These are phyloP conservation scores for Hortiboletus campestris DNA, from an alignment of 768 basidiomycete genomes.

Conservation along the genomic window DNA sequence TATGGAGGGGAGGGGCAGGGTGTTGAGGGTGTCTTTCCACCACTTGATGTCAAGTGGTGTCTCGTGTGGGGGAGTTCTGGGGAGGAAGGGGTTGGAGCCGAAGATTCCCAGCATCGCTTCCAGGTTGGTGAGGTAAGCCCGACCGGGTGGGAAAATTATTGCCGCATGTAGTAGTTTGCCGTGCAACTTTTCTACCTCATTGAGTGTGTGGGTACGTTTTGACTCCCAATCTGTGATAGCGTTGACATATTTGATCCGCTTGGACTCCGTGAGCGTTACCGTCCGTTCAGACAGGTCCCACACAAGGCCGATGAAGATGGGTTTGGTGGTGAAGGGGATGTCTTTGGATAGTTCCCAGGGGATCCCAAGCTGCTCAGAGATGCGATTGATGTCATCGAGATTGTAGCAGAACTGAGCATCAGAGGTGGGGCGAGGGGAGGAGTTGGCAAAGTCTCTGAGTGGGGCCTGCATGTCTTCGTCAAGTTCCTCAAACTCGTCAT, in stretches of 20 bases:
- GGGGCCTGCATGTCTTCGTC: background rate
- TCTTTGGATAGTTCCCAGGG: slow-evolving; percentile 3
- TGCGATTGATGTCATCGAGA: background rate
- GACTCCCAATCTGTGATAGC: rapidly evolving
- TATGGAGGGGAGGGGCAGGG: background rate
- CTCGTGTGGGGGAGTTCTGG: slow-evolving; percentile 1
- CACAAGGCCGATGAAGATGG: background rate
- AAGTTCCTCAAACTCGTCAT: background rate
- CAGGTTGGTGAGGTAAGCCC: slow-evolving; percentile 8
- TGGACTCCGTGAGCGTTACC: background rate
- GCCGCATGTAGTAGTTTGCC: slow-evolving; percentile 24
- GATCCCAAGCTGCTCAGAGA: background rate
- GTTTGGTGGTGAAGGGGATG: background rate
- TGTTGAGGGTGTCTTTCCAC: background rate
- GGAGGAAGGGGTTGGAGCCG: slow-evolving; percentile 30
- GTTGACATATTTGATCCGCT: background rate
- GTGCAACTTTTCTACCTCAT: background rate
- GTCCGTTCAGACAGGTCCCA: background rate
- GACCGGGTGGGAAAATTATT: slow-evolving; percentile 28
- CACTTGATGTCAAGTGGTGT: rapidly evolving
- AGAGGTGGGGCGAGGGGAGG: rapidly evolving
- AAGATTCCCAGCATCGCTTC: slow-evolving; percentile 36
- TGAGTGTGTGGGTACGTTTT: background rate
- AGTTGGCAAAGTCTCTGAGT: rapidly evolving
- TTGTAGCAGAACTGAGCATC: background rate